These are phyloP conservation scores for Lonicera japonica DNA, from an alignment of 129 eudicot species.

Conservation along the genomic window DNA sequence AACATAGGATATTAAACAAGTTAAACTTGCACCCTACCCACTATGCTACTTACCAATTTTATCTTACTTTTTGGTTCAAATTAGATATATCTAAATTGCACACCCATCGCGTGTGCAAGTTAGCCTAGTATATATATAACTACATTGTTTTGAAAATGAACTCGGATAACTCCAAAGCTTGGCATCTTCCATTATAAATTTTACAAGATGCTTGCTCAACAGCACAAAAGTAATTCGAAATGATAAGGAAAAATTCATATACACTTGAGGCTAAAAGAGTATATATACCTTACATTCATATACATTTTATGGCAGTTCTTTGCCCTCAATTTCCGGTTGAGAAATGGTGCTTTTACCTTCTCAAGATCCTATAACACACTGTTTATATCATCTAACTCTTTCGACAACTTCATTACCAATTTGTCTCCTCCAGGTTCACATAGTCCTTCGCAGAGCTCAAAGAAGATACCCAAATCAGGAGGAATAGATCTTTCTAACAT, in stretches of 20 bases:
- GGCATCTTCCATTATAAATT: no score
- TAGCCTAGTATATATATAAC: no score
- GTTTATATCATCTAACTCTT: constrained; percentile 41
- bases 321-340: constrained; percentile 7
- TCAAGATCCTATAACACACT: constrained; percentile 28
- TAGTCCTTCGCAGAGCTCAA: constrained; percentile 48
- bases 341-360: constrained; percentile 15
- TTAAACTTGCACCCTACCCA: no score
- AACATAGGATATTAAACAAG: no score
- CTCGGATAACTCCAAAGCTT: no score
- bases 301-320: no score
- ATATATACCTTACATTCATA: background rate
- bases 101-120: no score
- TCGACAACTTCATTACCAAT: constrained; percentile 32
- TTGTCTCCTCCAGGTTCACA: constrained; percentile 42
- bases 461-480: constrained; percentile 45
- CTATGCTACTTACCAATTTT: no score
- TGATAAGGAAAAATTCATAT: background rate
- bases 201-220: background rate
- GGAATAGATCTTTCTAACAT: constrained; percentile 48
- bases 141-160: no score
- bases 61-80: no score
- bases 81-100: no score
- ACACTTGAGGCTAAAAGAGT: background rate
- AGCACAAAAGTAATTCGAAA: background rate